These are phyloP conservation scores for Arthonia radiata DNA, from an alignment of 495 filamentous ascomycete genomes.

Conservation along the genomic window DNA sequence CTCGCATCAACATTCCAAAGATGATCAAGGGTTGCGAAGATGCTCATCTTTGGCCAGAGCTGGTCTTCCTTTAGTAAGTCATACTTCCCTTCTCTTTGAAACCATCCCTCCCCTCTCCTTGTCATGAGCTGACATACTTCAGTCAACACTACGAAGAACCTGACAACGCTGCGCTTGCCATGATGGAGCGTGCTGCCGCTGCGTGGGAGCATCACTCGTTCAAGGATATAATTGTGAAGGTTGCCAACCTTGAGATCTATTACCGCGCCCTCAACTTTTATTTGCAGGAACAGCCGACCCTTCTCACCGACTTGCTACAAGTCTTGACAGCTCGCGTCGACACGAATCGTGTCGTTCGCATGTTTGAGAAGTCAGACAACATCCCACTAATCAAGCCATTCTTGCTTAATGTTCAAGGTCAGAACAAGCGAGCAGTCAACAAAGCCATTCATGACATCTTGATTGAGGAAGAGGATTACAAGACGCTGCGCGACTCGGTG, in stretches of 20 bases:
- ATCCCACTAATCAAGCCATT: constrained; percentile 98
- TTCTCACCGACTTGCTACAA: constrained; percentile 87
- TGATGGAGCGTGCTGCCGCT: constrained; percentile 97
- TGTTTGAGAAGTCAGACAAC: constrained; percentile 97
- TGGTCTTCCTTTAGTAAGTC: constrained; percentile 77
- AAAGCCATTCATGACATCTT: constrained; percentile 94
- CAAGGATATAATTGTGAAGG: constrained; percentile 97
- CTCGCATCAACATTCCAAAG: constrained; percentile 94
- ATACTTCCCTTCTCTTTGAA: not conserved
- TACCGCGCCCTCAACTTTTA: constrained; percentile 97
- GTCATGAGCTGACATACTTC: not conserved
- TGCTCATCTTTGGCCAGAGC: constrained; percentile 87
- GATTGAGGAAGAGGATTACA: constrained; percentile 98
- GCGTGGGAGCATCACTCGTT: constrained; percentile 99
- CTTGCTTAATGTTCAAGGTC: constrained; percentile 81
- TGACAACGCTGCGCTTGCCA: constrained; percentile 92
- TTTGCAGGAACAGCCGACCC: constrained; percentile 80
- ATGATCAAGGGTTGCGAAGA: constrained; percentile 91
- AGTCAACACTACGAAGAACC: constrained; percentile 84
- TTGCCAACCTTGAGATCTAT: constrained; percentile 96
- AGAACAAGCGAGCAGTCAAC: constrained; percentile 97
- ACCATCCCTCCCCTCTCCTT: not conserved
- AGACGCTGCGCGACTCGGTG: constrained; percentile 90
- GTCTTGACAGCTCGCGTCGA: constrained; percentile 81
- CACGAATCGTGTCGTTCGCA: constrained; percentile 90